Conservation (phyloP, 148 eudicot genomes). For the Amaranthus cruentus region DNA sequence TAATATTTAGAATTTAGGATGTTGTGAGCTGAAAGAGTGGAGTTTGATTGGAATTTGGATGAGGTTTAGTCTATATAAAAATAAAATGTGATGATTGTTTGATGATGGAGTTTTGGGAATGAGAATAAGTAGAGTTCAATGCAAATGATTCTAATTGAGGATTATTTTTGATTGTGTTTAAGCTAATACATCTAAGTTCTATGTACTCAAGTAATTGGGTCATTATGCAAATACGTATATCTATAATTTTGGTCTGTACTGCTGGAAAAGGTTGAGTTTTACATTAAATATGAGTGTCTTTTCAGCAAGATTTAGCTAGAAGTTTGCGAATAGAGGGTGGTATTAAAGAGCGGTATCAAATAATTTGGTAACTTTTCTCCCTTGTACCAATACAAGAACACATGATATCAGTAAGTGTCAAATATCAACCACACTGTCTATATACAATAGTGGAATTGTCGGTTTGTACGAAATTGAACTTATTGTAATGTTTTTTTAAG, state of each 20-base stretch:
- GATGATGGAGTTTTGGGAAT: not conserved
- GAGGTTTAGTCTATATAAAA: not conserved
- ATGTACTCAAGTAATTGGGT: not conserved
- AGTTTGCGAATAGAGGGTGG: too few species aligned
- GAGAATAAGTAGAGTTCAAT: not conserved
- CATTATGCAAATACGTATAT: not conserved
- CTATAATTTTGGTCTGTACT: not conserved
- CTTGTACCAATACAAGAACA: too few species aligned
- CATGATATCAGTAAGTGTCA: too few species aligned
- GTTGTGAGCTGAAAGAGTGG: not conserved
- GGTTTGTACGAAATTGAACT: too few species aligned
- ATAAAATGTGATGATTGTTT: not conserved
- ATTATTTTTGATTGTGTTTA: not conserved
- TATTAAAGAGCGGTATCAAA: too few species aligned
- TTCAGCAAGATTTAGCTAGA: too few species aligned
- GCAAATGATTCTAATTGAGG: not conserved
- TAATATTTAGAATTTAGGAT: not conserved
- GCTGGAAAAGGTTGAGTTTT: not conserved
- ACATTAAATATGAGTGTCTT: too few species aligned
- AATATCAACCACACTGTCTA: too few species aligned
- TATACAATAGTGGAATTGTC: too few species aligned
- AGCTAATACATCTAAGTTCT: not conserved
- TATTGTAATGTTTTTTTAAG: too few species aligned
- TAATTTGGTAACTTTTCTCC: too few species aligned
- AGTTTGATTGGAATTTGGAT: not conserved